Evolutionary conservation across 1,284 basidiomycete genomes (phyloP).

Genomic region (Microbotryum lychnidis-dioicae): DNA sequence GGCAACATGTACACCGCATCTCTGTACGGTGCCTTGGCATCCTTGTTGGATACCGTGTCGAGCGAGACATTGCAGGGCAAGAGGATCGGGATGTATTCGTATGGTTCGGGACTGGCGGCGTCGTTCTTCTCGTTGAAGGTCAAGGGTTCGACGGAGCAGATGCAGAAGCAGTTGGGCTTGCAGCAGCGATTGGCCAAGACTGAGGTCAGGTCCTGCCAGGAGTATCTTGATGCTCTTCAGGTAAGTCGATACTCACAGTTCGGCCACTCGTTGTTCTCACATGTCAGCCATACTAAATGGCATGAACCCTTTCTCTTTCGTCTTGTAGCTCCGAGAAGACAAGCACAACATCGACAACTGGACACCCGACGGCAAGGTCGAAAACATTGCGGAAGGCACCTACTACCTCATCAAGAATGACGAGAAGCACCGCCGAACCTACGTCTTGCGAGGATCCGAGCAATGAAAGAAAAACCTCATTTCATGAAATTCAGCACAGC

Average conservation of each 20-base stretch:
- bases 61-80: slow-evolving; percentile 63
- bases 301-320: background rate
- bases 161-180: slow-evolving; percentile 71
- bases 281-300: background rate
- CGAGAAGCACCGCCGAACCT: slow-evolving; percentile 84
- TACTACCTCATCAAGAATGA: slow-evolving; percentile 94
- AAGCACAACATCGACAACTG: slow-evolving; percentile 90
- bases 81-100: slow-evolving; percentile 84
- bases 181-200: slow-evolving; percentile 82
- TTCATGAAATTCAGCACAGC: background rate
- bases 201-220: slow-evolving; percentile 84
- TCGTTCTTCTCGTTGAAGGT: slow-evolving; percentile 82
- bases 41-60: slow-evolving; percentile 61
- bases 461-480: background rate
- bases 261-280: no score
- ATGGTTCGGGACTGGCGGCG: slow-evolving; percentile 84
- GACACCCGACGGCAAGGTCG: slow-evolving; percentile 72
- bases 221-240: slow-evolving; percentile 67
- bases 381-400: slow-evolving; percentile 87
- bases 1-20: slow-evolving; percentile 99
- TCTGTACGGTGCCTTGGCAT: slow-evolving; percentile 85
- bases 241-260: slow-evolving; percentile 42
- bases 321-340: slow-evolving; percentile 72
- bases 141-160: slow-evolving; percentile 73
- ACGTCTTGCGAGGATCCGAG: slow-evolving; percentile 42